Evolutionary conservation across 2,329 filamentous ascomycete species (phyloP), one percentile per base, ranked within the genome.

Genomic region (Lachnellula suecica): DNA sequence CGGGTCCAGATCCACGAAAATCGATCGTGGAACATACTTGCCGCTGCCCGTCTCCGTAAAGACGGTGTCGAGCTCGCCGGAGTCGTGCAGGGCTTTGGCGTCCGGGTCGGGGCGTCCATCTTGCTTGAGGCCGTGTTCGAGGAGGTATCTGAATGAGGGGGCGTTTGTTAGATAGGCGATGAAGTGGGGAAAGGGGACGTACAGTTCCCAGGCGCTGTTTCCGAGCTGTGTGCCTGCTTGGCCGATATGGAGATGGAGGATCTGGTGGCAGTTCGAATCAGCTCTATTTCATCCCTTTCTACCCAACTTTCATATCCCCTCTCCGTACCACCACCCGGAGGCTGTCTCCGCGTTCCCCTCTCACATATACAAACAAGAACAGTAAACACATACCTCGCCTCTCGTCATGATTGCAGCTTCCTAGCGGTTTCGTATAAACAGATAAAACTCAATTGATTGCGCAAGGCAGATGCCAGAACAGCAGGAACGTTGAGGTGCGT

Each of bases 131-230:
- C 83, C 82, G 68, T 87, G 83, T 72, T 87, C 83, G 44, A 86
- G 78, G 54, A 85, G 79, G 69, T 87, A 86, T 55, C 82, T 85
- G 59, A 29, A 9, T 4, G 23, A 31, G 43, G 42, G 41, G 31
- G 49, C 31, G 56, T 55, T 49, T 59, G 48, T 43, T 43, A 35
- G 11, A 23, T 29, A 20, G 31, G 29, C 17, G 20, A 22, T 47
- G 38, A 27, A 34, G 34, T 37, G 40, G 31, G 44, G 48, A 47
- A 27, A 23, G 19, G 23, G 38, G 51, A 70, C 81, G 60, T 80
- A 86, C 83, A 86, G 76, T 71, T 87, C 83, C 83, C 83, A 87
- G 62, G 83, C 83, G 66, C 79, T 81, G 73, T 86, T 86, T 64
- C 83, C 83, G 54, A 87, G 79, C 76, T 87, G 83, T 50, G 76